Evolutionary conservation across 208 protist genomes (phyloP), one percentile per base, ranked within the genome.

Genomic region (Trypanosoma boissoni): DNA sequence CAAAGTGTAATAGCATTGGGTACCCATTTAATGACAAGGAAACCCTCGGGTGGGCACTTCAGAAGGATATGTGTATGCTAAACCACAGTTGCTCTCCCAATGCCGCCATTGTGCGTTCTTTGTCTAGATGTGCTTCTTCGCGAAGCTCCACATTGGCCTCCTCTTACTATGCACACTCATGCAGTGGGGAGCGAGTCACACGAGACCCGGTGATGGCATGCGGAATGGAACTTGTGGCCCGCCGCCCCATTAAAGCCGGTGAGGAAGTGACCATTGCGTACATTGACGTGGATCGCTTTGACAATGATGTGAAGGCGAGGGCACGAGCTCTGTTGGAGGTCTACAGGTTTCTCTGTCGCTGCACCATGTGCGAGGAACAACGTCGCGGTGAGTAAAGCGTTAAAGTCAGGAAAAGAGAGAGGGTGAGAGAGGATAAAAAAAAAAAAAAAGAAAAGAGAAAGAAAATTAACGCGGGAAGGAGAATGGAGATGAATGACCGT

Each of bases 51-150:
- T 94, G 86, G 83, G 72, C 80, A 23, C 63, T 94, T 55, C 68
- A 91, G 54, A 58, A 64, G 42, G 70, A 71, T 16, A 51, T 87
- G 39, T 89, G 82, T 59, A 90, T 91, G 83, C 64, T 91, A 55
- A 94, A 94, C 64, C 86, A 94, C 76, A 86, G 77, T 68, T 94
- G 86, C 59, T 42, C 61, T 32, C 83, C 86, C 16, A 91, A 88
- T 51, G 80, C 80, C 4, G 74, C 80, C 0, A 66, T 91, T 2
- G 68, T 91, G 20, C 75, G 76, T 44, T 69, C 77, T 23, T 48
- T 28, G 29, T 4, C 4, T 7, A 66, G 77, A 36, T 59, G 68
- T 37, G 49, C 9, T 4, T n/a, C n/a, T n/a, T n/a, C n/a, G n/a
- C n/a, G n/a, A n/a, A n/a, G n/a, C n/a, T n/a, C n/a, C n/a, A n/a